Evolutionary conservation across 768 basidiomycete species (phyloP), one percentile per base, ranked within the genome.

Genomic region (Lentinula lateritia): DNA sequence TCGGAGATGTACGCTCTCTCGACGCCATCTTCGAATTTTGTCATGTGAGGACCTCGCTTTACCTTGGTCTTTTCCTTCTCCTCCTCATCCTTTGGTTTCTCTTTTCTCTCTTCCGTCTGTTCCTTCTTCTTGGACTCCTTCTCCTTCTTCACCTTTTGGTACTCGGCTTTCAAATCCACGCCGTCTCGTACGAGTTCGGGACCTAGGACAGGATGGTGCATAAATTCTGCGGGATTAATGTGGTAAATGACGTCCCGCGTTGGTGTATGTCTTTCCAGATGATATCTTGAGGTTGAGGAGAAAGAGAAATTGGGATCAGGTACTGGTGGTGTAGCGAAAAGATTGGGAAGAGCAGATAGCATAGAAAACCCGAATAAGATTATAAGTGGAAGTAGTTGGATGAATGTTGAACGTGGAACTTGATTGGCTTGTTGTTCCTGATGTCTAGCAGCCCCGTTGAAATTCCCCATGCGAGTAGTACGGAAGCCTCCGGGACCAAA

Each of bases 401-500:
- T 74, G 65, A 92, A 68, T 45, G 85, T 70, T 13, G 88, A 87
- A 42, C 89, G 86, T 58, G 82, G 77, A 63, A 85, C 81, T 8
- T 76, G 74, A 50, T 75, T 69, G 46, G 73, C 74, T 56, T 72
- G 58, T 23, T 70, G 68, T 7, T 65, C 76, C 56, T 74, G 77
- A 15, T 70, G 67, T 12, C 73, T 72, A 34, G 68, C 68, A 52
- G 71, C 74, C 9, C 71, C 70, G 43, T 70, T 68, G 48, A 75
- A 75, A 9, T 76, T 78, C 41, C 81, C 82, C 69, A 86, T 78
- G 6, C 86, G 83, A 2, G 85, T 84, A 35, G 87, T 84, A 36
- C 85, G 84, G 78, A 95, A 94, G 36, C 92, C 91, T n/a, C 87
- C 87, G 42, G 87, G 84, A 42, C 89, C 93, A 75, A 92, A 96